Evolutionary conservation across 2,329 filamentous ascomycete species (phyloP).

Genomic region (Decorospora gaudefroyi): DNA sequence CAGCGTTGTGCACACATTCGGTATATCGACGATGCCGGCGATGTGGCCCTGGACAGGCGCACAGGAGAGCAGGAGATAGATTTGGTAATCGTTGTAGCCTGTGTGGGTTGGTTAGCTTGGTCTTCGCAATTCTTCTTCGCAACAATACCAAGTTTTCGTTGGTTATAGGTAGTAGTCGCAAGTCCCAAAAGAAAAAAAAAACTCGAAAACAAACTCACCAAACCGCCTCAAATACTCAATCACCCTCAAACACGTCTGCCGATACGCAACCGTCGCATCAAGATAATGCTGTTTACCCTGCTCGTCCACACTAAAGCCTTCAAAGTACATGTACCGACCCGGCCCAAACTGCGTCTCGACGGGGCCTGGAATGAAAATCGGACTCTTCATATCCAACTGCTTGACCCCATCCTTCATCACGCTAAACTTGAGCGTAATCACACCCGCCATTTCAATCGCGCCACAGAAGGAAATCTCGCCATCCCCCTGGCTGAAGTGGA

Average conservation of each 20-base stretch:
- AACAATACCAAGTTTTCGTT: no score
- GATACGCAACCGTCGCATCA: slow-evolving; percentile 83
- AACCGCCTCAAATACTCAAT: slow-evolving; percentile 81
- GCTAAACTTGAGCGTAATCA: slow-evolving; percentile 87
- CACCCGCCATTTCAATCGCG: slow-evolving; percentile 91
- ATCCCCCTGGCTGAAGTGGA: slow-evolving; percentile 87
- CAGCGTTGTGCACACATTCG: slow-evolving; percentile 87
- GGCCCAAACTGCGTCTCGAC: slow-evolving; percentile 88
- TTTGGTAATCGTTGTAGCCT: slow-evolving; percentile 72
- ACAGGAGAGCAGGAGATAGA: slow-evolving; percentile 82
- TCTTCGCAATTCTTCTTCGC: no score
- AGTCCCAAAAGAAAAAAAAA: neutral
- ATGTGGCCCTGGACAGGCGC: slow-evolving; percentile 87
- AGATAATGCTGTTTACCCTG: slow-evolving; percentile 87
- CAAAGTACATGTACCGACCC: slow-evolving; percentile 79
- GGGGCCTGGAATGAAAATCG: slow-evolving; percentile 83
- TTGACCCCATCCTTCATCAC: slow-evolving; percentile 81
- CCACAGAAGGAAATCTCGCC: slow-evolving; percentile 78
- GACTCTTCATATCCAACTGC: slow-evolving; percentile 75
- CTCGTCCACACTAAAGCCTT: slow-evolving; percentile 89
- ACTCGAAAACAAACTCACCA: slow-evolving; percentile 50
- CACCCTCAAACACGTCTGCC: slow-evolving; percentile 75
- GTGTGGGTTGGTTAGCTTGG: no score
- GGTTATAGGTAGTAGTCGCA: neutral
- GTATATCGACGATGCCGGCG: slow-evolving; percentile 85